phyloP scores from a whole-genome alignment of 257 asterid species.

The Marsdenia floribunda region DNA sequence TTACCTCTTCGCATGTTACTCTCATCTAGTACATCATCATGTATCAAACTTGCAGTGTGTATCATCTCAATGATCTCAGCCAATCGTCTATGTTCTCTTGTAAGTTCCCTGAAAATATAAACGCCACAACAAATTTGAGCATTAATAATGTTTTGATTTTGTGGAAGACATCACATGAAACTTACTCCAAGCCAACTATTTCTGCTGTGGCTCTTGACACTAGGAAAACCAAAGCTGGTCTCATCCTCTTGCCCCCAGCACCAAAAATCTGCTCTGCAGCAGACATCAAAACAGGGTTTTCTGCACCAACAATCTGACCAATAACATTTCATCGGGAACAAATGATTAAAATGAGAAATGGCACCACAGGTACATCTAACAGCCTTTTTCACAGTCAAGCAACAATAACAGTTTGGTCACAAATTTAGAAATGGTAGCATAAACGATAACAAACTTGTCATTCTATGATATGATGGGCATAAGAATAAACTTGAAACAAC shows the following conservation, averaged over 20 bases:
- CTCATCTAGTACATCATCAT: conserved; percentile 92
- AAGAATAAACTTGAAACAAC: neutral
- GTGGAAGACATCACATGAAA: conserved; percentile 11
- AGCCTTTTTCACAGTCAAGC: neutral
- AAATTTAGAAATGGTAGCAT: neutral
- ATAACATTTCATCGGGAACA: conserved; percentile 25
- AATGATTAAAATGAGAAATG: neutral
- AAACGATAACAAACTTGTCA: neutral
- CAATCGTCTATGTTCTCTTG: conserved; percentile 78
- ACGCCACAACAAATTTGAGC: conserved; percentile 4
- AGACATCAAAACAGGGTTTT: conserved; percentile 90
- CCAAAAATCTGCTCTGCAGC: conserved; percentile 97
- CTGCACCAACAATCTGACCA: conserved; percentile 90
- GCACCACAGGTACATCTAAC: neutral
- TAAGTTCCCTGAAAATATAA: conserved; percentile 59
- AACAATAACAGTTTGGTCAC: neutral
- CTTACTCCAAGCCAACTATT: conserved; percentile 72
- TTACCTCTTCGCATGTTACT: conserved; percentile 92
- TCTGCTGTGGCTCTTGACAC: conserved; percentile 91
- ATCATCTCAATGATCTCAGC: conserved; percentile 99
- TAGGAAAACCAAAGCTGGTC: conserved; percentile 90
- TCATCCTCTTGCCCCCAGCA: conserved; percentile 96
- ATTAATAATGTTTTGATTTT: neutral
- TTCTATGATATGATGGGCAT: neutral
- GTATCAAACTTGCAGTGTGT: conserved; percentile 96